Evolutionary conservation across 345 rosid species (phyloP).

Genomic region (Arabidopsis arenosa): DNA sequence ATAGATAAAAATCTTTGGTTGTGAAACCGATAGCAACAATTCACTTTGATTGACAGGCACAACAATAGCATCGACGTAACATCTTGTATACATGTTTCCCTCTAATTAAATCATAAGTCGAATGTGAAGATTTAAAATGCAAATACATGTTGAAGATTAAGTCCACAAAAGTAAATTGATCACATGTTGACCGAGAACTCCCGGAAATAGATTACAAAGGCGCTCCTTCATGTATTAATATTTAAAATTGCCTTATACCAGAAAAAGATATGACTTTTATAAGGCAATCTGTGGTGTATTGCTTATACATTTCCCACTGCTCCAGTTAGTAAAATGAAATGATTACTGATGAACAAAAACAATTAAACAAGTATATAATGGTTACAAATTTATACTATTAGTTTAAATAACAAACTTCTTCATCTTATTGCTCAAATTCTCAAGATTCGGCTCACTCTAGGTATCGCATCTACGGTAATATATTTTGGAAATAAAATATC

Average conservation of each 20-base stretch:
- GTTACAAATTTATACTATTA: background rate
- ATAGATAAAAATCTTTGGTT: conserved; percentile 2
- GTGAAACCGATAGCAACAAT: conserved; percentile 32
- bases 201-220: background rate
- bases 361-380: background rate
- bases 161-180: conserved; percentile 23
- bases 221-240: background rate
- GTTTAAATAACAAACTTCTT: background rate
- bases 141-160: conserved; percentile 28
- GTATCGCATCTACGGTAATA: background rate
- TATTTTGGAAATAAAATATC: background rate
- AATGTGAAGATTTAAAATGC: background rate
- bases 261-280: conserved; percentile 17
- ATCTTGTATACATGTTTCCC: background rate
- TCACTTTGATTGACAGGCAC: conserved; percentile 29
- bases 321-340: background rate
- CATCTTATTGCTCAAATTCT: background rate
- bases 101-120: background rate
- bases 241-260: background rate
- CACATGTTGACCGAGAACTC: conserved; percentile 34
- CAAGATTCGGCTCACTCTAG: background rate
- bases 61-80: conserved; percentile 37
- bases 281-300: background rate
- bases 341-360: background rate
- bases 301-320: background rate